Percentiles rank a stretch among this genome's conserved stretches.
These are phyloP conservation scores for Posidonia oceanica DNA, from an alignment of 116 monocot species.

Conservation along the genomic window DNA sequence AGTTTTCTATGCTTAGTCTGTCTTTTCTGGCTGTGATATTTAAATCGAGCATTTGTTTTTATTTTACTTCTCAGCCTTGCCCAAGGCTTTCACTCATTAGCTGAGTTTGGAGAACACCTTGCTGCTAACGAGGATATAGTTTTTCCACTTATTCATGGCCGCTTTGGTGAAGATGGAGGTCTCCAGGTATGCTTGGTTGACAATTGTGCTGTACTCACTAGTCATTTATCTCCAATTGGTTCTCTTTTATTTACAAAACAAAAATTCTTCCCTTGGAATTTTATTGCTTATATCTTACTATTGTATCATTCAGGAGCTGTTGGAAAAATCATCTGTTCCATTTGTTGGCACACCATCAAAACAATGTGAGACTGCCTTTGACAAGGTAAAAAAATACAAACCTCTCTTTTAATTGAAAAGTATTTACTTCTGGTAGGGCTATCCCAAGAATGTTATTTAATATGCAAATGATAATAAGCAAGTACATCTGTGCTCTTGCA, in stretches of 20 bases:
- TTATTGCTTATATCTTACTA: not conserved
- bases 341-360: slow-evolving; percentile 79
- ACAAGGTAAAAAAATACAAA: slow-evolving; percentile 57
- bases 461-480: no score
- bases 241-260: not conserved
- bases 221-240: no score
- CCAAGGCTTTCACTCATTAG: slow-evolving; percentile 52
- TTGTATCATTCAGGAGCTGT: slow-evolving; percentile 40
- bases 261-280: not conserved
- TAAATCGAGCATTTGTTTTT: not conserved
- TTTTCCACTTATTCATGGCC: slow-evolving; percentile 91
- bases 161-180: slow-evolving; percentile 94
- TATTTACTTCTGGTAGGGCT: not conserved
- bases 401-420: not conserved
- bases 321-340: slow-evolving; percentile 82
- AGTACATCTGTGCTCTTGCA: no score
- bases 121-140: slow-evolving; percentile 62
- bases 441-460: not conserved
- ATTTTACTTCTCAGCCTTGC: slow-evolving; percentile 56
- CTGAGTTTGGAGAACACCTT: slow-evolving; percentile 72
- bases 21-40: not conserved
- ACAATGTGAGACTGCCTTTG: slow-evolving; percentile 68
- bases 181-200: slow-evolving; percentile 46
- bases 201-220: not conserved
- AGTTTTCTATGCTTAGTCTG: not conserved